Evolutionary conservation across 441 rosid genomes (phyloP), one percentile per base, ranked within the genome.

Genomic region (Eruca vesicaria): DNA sequence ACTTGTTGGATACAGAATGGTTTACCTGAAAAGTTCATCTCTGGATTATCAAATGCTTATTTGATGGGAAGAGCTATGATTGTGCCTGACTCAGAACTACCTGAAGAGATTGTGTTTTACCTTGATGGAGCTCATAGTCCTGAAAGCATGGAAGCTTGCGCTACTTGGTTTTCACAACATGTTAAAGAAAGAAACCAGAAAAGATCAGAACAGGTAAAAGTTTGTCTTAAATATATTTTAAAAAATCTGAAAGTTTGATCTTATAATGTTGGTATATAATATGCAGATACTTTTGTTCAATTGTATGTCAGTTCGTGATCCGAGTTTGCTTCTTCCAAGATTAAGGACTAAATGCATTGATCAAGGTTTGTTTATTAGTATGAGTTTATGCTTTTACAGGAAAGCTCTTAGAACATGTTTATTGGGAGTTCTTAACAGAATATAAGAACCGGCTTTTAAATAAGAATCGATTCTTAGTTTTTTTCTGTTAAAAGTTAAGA

Each of bases 71-170:
- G 98, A 21, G 98, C 98, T 53, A 96, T 93, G 75, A 78, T 88
- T 38, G 91, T 91, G 67, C 84, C 82, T 31, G 97, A 92, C 81
- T 45, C 62, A 79, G 90, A 84, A 73, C 85, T 64, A 4, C 68
- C 82, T 36, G 94, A 88, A 55, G 87, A 87, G 79, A 86, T 92
- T 36, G 85, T 89, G 23, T 94, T 86, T 87, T 92, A 90, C 72
- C 85, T 94, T 87, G 99, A 92, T 82, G 99, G 97, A 73, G 99
- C 98, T 70, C 98, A 92, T 74, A 94, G 90, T 81, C 98, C 99
- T 62, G 99, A 92, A 86, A 92, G 97, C 83, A 90, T 94, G 97
- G 97, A 89, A 71, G 82, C 82, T 33, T 94, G 97, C 56, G 97
- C 88, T 2, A 76, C 86, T 9, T 94, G 98, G 98, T 94, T 92